Evolutionary conservation across 352 stramenopile species (phyloP).

Genomic region (Phytopythium ostracodes): DNA sequence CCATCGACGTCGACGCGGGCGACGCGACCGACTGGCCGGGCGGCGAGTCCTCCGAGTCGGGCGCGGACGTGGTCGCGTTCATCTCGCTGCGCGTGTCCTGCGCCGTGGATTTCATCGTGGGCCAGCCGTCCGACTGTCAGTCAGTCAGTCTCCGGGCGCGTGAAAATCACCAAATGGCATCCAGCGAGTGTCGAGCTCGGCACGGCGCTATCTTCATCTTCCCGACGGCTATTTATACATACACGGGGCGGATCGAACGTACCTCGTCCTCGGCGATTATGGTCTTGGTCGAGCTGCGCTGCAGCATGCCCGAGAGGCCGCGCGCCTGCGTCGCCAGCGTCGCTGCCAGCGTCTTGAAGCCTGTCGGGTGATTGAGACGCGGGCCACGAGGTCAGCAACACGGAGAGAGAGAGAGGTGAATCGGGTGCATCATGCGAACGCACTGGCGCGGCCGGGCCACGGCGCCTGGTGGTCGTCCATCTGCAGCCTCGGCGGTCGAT

Average conservation of each 20-base stretch:
- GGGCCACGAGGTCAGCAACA: too few relatives aligned
- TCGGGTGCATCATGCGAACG: not conserved
- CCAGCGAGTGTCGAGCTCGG: not conserved
- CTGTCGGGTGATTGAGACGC: too few relatives aligned
- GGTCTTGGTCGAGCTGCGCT: conserved; percentile 5
- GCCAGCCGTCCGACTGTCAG: too few relatives aligned
- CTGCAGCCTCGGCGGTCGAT: not conserved
- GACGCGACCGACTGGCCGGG: not conserved
- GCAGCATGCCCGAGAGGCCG: conserved; percentile 2
- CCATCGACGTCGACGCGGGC: not conserved
- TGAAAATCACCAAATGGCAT: not conserved
- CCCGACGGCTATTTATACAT: not conserved
- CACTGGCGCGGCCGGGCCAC: conserved; percentile 2
- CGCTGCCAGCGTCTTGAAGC: conserved; percentile 6
- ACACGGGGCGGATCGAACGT: not conserved
- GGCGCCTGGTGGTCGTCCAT: conserved; percentile 5
- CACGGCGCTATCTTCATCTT: not conserved
- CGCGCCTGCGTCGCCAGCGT: conserved; percentile 6
- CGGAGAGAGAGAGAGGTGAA: too few relatives aligned
- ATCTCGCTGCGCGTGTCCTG: conserved; percentile 8
- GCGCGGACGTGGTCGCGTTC: conserved; percentile 16
- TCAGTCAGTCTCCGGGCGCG: not conserved
- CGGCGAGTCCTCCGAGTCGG: conserved; percentile 9
- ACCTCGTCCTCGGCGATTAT: conserved; percentile 6
- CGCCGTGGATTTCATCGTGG: conserved; percentile 3